Evolutionary conservation across 768 basidiomycete species (phyloP), one percentile per base, ranked within the genome.

Genomic region (Psilocybe cubensis): DNA sequence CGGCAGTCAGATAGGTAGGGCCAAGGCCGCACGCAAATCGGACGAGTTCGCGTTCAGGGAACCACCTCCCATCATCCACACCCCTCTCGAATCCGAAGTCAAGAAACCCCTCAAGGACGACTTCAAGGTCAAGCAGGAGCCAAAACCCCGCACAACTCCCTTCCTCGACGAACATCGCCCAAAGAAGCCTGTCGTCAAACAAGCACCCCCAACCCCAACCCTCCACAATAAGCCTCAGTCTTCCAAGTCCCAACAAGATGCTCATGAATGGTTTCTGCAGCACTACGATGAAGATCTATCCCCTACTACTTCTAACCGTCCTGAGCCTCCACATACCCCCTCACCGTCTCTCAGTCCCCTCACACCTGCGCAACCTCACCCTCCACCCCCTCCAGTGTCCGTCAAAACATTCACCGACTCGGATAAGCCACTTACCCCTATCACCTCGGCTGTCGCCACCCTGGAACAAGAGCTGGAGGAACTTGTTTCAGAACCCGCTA

Each of bases 251-350:
- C 68, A 76, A 46, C 73, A 81, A 27, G 85, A 87, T 63, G 73
- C 84, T 1, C 81, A 87, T 64, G 83, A 85, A 64, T 86, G 84
- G 83, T 71, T 86, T 52, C 65, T 85, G 58, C 80, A 85, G 65
- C 84, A 84, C 31, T 83, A 75, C 61, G 75, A 78, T 31, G 72
- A 77, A 57, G 63, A 69, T 20, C 68, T 76, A 41, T 70, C 74
- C 8, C 73, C 74, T 23, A 64, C 68, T 14, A 61, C 63, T 18
- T 68, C 67, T 44, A 54, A 62, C 8, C 69, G 63, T n/a, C 65
- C 64, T 45, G 67, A 67, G 44, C 71, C 73, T 8, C 67, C 68
- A 28, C 68, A 59, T 56, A 65, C 66, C 41, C 64, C 65, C n/a
- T 63, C 66, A 25, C 64, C 68, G 44, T 67, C 68, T 25, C 59